Conservation (phyloP, 371 early-diverging fungal genomes). For the Mucor circinelloides region DNA sequence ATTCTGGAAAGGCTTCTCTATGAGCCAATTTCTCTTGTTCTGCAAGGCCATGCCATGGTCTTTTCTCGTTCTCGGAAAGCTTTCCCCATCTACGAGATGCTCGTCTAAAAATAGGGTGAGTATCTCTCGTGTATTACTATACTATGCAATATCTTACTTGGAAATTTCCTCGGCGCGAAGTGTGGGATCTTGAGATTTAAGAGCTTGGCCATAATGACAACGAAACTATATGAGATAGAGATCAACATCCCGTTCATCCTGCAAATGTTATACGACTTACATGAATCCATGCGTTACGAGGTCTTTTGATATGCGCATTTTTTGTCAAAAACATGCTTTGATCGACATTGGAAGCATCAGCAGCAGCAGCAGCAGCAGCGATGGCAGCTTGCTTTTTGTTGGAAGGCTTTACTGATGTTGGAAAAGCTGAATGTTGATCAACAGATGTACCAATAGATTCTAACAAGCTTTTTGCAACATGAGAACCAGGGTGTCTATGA, state of each 20-base stretch:
- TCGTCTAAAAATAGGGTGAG: conserved; percentile 27
- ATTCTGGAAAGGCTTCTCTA: conserved; percentile 55
- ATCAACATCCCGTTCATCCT: background rate
- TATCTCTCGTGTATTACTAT: background rate
- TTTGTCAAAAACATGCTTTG: conserved; percentile 39
- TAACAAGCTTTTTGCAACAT: conserved; percentile 34
- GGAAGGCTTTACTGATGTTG: background rate
- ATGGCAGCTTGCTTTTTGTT: conserved; percentile 1
- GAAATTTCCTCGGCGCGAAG: conserved; percentile 43
- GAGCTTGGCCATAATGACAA: conserved; percentile 40
- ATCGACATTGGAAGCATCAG: conserved; percentile 15
- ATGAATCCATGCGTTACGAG: conserved; percentile 47
- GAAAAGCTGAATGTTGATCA: background rate
- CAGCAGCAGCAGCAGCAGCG: background rate
- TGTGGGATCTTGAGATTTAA: conserved; percentile 41
- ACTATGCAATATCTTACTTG: conserved; percentile 27
- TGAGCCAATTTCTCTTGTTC: conserved; percentile 52
- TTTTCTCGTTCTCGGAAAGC: conserved; percentile 49
- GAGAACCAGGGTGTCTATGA: conserved; percentile 35
- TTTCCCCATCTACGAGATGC: conserved; percentile 51
- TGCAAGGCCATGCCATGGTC: conserved; percentile 53
- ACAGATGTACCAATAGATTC: conserved; percentile 16
- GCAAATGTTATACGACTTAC: conserved; percentile 14
- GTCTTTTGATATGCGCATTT: conserved; percentile 44
- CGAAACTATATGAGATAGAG: conserved; percentile 26